Base-by-base conservation (phyloP, 2,329 filamentous ascomycete genomes). In the Cladosporium sphaerospermum region DNA sequence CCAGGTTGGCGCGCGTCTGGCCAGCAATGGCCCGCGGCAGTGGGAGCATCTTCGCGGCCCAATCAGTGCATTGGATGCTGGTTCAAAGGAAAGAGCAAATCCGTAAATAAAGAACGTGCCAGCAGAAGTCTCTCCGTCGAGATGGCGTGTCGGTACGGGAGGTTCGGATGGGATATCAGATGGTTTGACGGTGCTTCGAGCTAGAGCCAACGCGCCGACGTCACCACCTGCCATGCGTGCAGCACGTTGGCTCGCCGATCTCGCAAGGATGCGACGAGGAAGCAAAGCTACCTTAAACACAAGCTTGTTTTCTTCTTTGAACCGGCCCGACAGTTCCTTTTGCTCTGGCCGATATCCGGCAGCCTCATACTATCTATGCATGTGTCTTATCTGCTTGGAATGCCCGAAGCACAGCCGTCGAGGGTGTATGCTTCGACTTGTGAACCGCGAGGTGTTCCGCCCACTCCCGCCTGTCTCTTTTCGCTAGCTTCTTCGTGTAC, bases 11-110 rank as follows among this genome's bases (percentile, higher is more conserved):
- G 14, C 48, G 48, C 48, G 48, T 51, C 39, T 51, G 48, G 48
- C 48, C 48, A 51, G 48, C 48, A 16, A 51, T 31, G 48, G 48
- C 48, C 48, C 48, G 40, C 48, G 40, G 48, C 48, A 37, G 43
- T 44, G 48, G 37, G 23, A 51, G 40, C 48, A 51, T 51, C 19
- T 44, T 31, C 31, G 8, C 23, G 31, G 14, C 32, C 39, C 48
- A 23, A 44, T 43, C 32, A 51, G 48, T 40, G 48, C 48, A 51
- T 51, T 37, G 39, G n/a, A 18, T 14, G 40, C 40, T 28, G 23
- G 23, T 7, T 28, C 5, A 28, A 14, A 13, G 16, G 16, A 9
- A 42, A 10, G 18, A 31, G 9, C 6, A 28, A 28, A 28, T 28
- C 23, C 23, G 5, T 5, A 28, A 7, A 28, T 5, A 28, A 7